Conservation (phyloP, 352 stramenopile genomes). For the Pythium periplocum region DNA sequence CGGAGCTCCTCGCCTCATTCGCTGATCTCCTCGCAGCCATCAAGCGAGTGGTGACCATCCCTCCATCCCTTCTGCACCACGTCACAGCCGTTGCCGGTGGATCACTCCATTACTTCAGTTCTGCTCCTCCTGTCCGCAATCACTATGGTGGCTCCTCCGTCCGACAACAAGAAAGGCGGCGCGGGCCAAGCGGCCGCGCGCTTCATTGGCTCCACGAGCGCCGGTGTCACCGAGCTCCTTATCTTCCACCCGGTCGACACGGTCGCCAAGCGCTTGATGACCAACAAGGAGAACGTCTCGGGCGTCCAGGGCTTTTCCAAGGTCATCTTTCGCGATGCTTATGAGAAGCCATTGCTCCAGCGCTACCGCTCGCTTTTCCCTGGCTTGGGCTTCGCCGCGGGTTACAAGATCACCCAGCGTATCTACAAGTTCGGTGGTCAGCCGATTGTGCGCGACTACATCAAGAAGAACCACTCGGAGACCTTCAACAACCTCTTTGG, state of each 20-base stretch:
- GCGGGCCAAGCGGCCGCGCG: conserved; percentile 60
- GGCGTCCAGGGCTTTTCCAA: conserved; percentile 52
- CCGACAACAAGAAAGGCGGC: conserved; percentile 34
- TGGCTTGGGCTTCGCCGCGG: conserved; percentile 90
- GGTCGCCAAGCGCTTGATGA: conserved; percentile 94
- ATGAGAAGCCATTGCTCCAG: conserved; percentile 64
- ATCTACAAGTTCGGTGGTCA: conserved; percentile 97
- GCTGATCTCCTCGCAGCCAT: no score
- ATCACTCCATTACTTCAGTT: background rate
- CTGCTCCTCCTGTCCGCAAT: background rate
- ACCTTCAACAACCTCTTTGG: conserved; percentile 89
- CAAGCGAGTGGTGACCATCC: no score
- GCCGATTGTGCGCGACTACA: conserved; percentile 91
- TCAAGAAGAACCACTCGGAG: conserved; percentile 84
- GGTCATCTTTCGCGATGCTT: conserved; percentile 88
- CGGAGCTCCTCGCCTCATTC: no score
- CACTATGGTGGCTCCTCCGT: conserved; percentile 42
- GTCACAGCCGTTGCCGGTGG: no score
- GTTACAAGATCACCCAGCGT: conserved; percentile 95
- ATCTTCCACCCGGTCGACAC: conserved; percentile 96
- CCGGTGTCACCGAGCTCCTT: conserved; percentile 91
- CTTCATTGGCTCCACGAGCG: conserved; percentile 88
- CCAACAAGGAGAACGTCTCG: conserved; percentile 71
- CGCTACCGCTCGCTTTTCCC: conserved; percentile 89
- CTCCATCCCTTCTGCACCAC: no score